Evolutionary conservation across 805 yeast genomes (phyloP).

Genomic region (Metschnikowia lachancei): DNA sequence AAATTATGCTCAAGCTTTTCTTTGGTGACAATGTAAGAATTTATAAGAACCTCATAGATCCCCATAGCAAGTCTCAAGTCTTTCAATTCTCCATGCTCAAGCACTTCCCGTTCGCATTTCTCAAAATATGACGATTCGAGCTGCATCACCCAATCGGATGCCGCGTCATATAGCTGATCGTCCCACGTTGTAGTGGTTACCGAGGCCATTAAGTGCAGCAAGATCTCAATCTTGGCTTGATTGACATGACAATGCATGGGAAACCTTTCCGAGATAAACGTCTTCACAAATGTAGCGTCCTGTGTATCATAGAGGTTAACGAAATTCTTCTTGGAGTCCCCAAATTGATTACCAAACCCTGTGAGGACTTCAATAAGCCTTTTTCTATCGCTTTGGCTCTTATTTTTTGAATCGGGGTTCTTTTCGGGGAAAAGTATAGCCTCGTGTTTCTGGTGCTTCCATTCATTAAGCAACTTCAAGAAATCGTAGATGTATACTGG

Average conservation of each 20-base stretch:
- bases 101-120: slow-evolving; percentile 1
- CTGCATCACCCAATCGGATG: slow-evolving; percentile 37
- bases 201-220: slow-evolving; percentile 23
- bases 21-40: slow-evolving; percentile 37
- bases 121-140: slow-evolving; percentile 25
- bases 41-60: slow-evolving; percentile 47
- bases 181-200: slow-evolving; percentile 13
- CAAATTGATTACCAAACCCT: slow-evolving; percentile 25
- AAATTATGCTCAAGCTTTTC: slow-evolving; percentile 24
- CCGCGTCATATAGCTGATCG: slow-evolving; percentile 27
- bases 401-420: slow-evolving; percentile 3
- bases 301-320: slow-evolving; percentile 10
- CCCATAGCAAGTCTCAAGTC: slow-evolving; percentile 33
- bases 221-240: slow-evolving; percentile 26
- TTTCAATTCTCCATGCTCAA: neutral
- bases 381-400: slow-evolving; percentile 29
- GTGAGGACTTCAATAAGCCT: slow-evolving; percentile 38
- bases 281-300: slow-evolving; percentile 11
- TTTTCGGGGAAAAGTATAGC: slow-evolving; percentile 18
- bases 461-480: slow-evolving; percentile 24
- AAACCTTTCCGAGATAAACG: slow-evolving; percentile 17
- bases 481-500: slow-evolving; percentile 24
- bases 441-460: slow-evolving; percentile 25
- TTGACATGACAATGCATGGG: slow-evolving; percentile 16
- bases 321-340: slow-evolving; percentile 3